Base-by-base conservation (phyloP, 2,329 filamentous ascomycete species). In the Hypoxylon sp. region DNA sequence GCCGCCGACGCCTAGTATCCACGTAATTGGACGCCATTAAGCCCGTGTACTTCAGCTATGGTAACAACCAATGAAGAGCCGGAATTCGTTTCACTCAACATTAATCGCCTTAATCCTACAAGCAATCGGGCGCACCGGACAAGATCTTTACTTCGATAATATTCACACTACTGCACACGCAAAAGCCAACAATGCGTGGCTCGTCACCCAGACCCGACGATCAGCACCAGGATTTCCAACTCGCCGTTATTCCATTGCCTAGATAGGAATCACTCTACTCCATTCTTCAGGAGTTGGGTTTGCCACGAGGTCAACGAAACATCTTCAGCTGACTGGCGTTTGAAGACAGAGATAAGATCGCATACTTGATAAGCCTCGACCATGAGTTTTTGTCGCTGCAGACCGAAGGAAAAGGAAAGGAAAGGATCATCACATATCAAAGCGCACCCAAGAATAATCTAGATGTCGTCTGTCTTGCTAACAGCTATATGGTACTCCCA, bases 21-120 rank as follows among this genome's bases (percentile, higher is more conserved):
- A 31, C 30, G 25, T 57, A 50, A 58, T 27, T 54, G 25, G 50
- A 60, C 49, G 61, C 46, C 37, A 65, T 61, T n/a, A 31, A 56
- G 14, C 5, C 37, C 11, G 2, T 27, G 20, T 53, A n/a, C 25
- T 46, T 31, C 27, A 33, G 50, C 20, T 30, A 33, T 37, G 8
- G 20, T 13, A 14, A 50, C 10, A 42, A 10, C 50, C 37, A 68
- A 58, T 61, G 33, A 37, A 20, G 17, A 51, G 22, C 14, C 22
- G 5, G 7, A 33, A 14, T 20, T 33, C 2, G 20, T 14, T 30
- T 30, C 55, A 20, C 27, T 46, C 17, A 3, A 25, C 17, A 22
- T 44, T 31, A n/a, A 50, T 57, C 5, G 17, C 17, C 33, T 44
- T 31, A n/a, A 50, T 57, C 5, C 33, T 2, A 20, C 17, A 49